Conservation (phyloP, 306 rosid genomes). For the Dryas alaskensis region DNA sequence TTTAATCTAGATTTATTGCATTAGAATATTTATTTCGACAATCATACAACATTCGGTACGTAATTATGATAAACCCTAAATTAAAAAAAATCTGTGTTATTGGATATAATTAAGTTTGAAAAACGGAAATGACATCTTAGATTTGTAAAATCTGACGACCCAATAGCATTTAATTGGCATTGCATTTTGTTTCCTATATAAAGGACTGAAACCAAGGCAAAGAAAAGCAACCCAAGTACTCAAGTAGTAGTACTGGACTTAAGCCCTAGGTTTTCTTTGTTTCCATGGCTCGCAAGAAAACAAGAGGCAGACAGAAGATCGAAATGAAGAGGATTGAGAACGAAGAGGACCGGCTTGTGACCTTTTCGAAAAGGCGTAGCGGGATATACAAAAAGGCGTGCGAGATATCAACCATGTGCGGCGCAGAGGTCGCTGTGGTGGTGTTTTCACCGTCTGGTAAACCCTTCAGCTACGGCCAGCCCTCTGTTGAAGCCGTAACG, state of each 20-base stretch:
- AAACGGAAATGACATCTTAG: no score
- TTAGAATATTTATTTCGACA: no score
- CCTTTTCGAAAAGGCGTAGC: conserved; percentile 15
- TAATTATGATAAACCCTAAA: no score
- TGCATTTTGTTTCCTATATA: background rate
- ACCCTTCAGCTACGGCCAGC: conserved; percentile 6
- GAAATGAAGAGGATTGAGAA: conserved; percentile 20
- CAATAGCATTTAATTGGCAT: no score
- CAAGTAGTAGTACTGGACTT: no score
- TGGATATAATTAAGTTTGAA: no score
- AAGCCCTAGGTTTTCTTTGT: background rate
- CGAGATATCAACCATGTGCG: conserved; percentile 13
- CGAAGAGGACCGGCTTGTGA: background rate
- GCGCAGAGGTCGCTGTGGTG: conserved; percentile 4
- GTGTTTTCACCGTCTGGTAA: conserved; percentile 16
- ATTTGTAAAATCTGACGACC: no score
- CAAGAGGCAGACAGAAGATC: conserved; percentile 13
- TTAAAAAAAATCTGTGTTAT: no score
- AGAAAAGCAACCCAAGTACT: background rate
- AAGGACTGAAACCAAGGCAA: background rate
- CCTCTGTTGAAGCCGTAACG: background rate
- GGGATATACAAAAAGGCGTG: conserved; percentile 21
- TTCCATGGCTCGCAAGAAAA: background rate
- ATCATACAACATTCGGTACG: no score
- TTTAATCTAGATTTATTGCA: no score